Conservation (phyloP, 139 green algal species). For the Chlorella sp. region DNA sequence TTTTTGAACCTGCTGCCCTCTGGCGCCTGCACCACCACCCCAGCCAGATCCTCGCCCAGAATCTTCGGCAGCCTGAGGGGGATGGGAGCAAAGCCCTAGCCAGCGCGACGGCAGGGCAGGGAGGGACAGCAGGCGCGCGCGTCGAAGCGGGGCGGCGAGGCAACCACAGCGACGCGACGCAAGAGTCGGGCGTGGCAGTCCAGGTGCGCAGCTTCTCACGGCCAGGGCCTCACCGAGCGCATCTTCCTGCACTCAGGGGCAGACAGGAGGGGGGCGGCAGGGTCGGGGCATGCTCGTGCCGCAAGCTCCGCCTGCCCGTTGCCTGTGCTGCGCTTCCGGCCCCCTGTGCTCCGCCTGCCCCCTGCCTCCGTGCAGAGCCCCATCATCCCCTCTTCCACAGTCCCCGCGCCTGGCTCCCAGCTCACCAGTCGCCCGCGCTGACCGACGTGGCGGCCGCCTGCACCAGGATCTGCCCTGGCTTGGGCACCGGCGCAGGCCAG, state of each 20-base stretch:
- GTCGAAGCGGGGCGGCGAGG: not conserved
- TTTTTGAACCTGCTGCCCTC: conserved; percentile 21
- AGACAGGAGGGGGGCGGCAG: not conserved
- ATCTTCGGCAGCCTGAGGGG: conserved; percentile 15
- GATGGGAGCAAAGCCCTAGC: conserved; percentile 21
- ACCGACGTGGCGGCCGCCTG: conserved; percentile 5
- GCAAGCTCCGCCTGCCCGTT: not conserved
- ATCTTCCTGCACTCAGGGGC: conserved; percentile 13
- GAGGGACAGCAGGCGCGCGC: not conserved
- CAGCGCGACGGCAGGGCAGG: not conserved
- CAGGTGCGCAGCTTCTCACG: not conserved
- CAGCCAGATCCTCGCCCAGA: conserved; percentile 21
- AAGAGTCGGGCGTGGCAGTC: no score
- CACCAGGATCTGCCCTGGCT: conserved; percentile 13
- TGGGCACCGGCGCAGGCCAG: not conserved
- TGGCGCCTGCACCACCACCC: conserved; percentile 17
- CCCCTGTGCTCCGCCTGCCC: not conserved
- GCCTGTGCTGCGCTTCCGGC: no score
- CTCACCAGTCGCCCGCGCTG: conserved; percentile 13
- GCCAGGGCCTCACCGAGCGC: conserved; percentile 9
- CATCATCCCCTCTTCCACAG: not conserved
- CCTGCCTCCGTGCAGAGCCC: not conserved
- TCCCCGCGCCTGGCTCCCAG: no score
- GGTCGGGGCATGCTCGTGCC: not conserved
- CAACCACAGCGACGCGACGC: not conserved